phyloP scores from a whole-genome alignment of 495 filamentous ascomycete species.

The Aspergillus cavernicola region DNA sequence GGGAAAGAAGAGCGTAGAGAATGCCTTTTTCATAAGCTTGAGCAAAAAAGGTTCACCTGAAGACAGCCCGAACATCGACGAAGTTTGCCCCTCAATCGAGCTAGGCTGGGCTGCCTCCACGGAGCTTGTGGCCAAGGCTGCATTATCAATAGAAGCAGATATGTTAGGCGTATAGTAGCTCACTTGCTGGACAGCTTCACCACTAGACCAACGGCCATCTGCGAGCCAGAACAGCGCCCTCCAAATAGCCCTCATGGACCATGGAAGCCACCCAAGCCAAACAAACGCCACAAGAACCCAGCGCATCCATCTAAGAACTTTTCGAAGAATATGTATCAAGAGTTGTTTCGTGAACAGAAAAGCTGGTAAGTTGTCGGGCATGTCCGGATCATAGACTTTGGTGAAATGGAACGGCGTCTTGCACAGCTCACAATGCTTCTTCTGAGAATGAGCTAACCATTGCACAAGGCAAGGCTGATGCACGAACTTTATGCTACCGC shows the following conservation, averaged over 20 bases:
- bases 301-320: slow-evolving; percentile 70
- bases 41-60: slow-evolving; percentile 48
- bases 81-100: slow-evolving; percentile 25
- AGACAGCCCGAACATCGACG: slow-evolving; percentile 42
- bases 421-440: slow-evolving; percentile 99
- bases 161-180: slow-evolving; percentile 13
- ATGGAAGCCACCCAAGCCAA: slow-evolving; percentile 87
- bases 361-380: slow-evolving; percentile 78
- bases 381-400: slow-evolving; percentile 89
- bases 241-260: slow-evolving; percentile 88
- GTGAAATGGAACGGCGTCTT: slow-evolving; percentile 98
- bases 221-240: slow-evolving; percentile 90
- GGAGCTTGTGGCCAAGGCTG: slow-evolving; percentile 19
- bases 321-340: slow-evolving; percentile 63
- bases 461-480: slow-evolving; percentile 98
- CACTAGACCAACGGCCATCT: slow-evolving; percentile 78
- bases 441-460: slow-evolving; percentile 96
- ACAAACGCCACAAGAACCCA: slow-evolving; percentile 76
- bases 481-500: slow-evolving; percentile 95
- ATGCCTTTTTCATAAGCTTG: slow-evolving; percentile 41
- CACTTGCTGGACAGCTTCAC: slow-evolving; percentile 25
- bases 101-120: slow-evolving; percentile 24
- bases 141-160: slow-evolving; percentile 36
- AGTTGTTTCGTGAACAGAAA: slow-evolving; percentile 76
- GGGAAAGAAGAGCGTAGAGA: slow-evolving; percentile 39